Evolutionary conservation across 2,329 filamentous ascomycete genomes (phyloP), one percentile per base, ranked within the genome.

Genomic region (Monosporascus sp.): DNA sequence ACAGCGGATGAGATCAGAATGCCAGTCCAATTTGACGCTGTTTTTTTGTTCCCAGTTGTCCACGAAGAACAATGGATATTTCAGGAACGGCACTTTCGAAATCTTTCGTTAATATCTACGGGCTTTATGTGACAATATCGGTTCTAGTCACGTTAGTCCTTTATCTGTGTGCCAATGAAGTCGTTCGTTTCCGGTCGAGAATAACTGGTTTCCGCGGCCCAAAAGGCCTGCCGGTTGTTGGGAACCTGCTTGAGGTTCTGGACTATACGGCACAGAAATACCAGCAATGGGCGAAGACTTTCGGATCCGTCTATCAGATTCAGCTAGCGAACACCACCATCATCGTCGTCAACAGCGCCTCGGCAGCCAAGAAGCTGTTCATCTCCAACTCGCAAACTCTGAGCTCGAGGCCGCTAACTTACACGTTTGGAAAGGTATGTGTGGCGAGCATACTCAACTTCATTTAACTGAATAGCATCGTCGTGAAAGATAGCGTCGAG

Each of bases 311-410:
- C 14, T 87, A 86, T 59, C 85, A 88, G 61, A 81, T 84, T 3
- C 77, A 82, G 48, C 73, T 92, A 61, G 88, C 88, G 1, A 91
- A 88, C 56, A 82, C 75, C 63, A 80, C 87, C 54, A 85, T 92
- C 56, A 77, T 93, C 34, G 91, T 91, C 63, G 88, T 87, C 57
- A 93, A 93, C 62, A 85, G 82, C 1, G 92, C 90, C 63, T 85
- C 90, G 20, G 82, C 86, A 0, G 87, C 92, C 36, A 84, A 82
- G 52, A 77, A 86, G 59, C 76, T 93, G 22, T 92, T 88, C 85
- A 87, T 91, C 67, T 87, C 84, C 9, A 86, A 93, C 62, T 88
- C 91, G 63, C 89, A 88, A 0, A 80, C 88, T 0, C 73, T 92
- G 54, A 90, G 91, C 62, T 91, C 87, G 1, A 82, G 90, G 2